Percentiles rank a stretch among this genome's conserved stretches.
Evolutionary conservation across 306 rosid species (phyloP).

Genomic region (Mucuna pruriens): DNA sequence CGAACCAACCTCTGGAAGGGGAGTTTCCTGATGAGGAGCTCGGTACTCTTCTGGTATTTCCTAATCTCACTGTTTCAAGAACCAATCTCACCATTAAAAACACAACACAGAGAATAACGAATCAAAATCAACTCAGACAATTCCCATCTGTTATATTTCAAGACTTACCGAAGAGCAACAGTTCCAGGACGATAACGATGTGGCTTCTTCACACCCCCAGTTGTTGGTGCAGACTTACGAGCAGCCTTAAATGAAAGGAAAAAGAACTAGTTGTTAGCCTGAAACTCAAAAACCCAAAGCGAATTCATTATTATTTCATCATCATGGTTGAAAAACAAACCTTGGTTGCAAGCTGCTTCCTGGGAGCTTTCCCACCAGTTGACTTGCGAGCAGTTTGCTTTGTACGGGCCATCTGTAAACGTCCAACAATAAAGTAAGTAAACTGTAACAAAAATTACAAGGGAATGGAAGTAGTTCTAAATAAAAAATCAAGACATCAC

Average conservation of each 20-base stretch:
- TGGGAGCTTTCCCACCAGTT: slow-evolving; percentile 93
- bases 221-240: slow-evolving; percentile 95
- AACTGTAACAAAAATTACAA: background rate
- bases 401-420: slow-evolving; percentile 89
- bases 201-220: slow-evolving; percentile 97
- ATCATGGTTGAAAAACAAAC: slow-evolving; percentile 24
- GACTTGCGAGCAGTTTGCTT: slow-evolving; percentile 99
- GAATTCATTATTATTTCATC: no score
- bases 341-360: slow-evolving; percentile 99
- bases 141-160: background rate
- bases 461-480: no score
- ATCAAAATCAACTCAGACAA: background rate
- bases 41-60: slow-evolving; percentile 93
- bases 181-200: slow-evolving; percentile 97
- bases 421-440: background rate
- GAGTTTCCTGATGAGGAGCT: slow-evolving; percentile 82
- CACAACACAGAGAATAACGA: background rate
- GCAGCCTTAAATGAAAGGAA: slow-evolving; percentile 55
- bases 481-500: background rate
- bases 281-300: no score
- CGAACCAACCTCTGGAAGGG: slow-evolving; percentile 96
- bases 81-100: background rate
- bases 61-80: slow-evolving; percentile 71
- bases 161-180: slow-evolving; percentile 81
- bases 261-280: rapidly evolving